Conservation (phyloP, 371 early-diverging fungal species). For the Chytridiales sp. region DNA sequence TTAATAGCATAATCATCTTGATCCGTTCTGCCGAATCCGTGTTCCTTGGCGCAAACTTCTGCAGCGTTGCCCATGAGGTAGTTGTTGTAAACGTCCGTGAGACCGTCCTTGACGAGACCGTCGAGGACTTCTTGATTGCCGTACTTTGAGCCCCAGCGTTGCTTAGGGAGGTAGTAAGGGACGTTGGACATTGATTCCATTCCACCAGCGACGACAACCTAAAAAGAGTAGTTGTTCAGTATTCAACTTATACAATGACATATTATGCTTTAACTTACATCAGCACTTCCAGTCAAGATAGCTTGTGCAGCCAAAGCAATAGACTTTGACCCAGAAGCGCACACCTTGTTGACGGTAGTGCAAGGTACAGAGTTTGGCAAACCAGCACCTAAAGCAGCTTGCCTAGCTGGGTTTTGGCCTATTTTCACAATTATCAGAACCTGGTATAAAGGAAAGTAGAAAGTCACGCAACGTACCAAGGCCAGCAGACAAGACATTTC, state of each 20-base stretch:
- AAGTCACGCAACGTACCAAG: constrained; percentile 60
- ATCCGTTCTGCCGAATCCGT: constrained; percentile 73
- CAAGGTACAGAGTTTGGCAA: constrained; percentile 69
- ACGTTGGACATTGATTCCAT: constrained; percentile 97
- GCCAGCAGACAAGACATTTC: constrained; percentile 81
- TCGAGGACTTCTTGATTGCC: constrained; percentile 84
- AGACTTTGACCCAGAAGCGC: constrained; percentile 96
- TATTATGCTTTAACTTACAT: constrained; percentile 43
- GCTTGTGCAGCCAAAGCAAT: constrained; percentile 82
- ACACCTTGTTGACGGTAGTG: constrained; percentile 97
- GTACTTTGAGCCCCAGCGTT: constrained; percentile 63
- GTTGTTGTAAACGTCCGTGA: constrained; percentile 88
- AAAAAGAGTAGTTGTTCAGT: background rate
- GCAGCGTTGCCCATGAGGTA: constrained; percentile 93
- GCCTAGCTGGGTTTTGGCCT: constrained; percentile 96
- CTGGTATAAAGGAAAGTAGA: background rate
- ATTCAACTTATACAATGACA: background rate
- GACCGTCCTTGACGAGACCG: constrained; percentile 89
- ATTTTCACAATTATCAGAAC: background rate
- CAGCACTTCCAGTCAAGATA: constrained; percentile 79
- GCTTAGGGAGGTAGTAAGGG: constrained; percentile 82
- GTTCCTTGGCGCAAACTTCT: constrained; percentile 86
- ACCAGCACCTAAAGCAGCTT: constrained; percentile 91
- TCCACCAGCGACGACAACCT: constrained; percentile 85
- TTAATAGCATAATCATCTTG: constrained; percentile 89